Conservation (phyloP, 768 basidiomycete species). For the Trametes coccinea region DNA sequence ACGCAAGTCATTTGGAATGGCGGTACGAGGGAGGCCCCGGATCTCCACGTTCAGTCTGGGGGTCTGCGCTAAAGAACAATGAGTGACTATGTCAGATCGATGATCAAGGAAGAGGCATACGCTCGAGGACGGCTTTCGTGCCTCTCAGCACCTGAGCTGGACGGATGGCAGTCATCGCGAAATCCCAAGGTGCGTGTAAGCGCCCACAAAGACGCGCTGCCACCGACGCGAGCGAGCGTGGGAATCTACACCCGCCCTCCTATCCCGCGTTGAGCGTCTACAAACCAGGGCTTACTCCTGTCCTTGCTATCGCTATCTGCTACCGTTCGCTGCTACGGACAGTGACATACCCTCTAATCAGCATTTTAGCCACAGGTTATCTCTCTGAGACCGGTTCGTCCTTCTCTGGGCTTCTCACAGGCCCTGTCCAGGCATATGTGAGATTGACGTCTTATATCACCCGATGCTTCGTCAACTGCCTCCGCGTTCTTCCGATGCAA, state of each 20-base stretch:
- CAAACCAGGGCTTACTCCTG: too few species aligned
- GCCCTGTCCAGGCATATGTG: too few species aligned
- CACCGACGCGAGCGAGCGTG: neutral
- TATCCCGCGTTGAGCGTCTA: neutral
- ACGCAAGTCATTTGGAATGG: conserved; percentile 55
- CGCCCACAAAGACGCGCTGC: neutral
- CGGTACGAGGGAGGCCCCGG: conserved; percentile 45
- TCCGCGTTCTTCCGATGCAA: neutral
- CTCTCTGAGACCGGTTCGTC: too few species aligned
- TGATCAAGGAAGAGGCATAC: neutral
- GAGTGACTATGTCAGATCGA: neutral
- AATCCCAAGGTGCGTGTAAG: neutral
- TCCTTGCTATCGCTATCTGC: too few species aligned
- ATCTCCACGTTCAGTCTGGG: neutral
- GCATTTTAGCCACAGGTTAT: too few species aligned
- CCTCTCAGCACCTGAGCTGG: neutral
- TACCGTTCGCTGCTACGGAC: too few species aligned
- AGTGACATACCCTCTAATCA: too few species aligned
- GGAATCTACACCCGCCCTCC: neutral
- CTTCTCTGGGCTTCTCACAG: too few species aligned
- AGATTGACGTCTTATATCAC: too few species aligned
- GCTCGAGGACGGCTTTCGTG: neutral
- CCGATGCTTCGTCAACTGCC: neutral
- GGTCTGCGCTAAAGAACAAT: neutral
- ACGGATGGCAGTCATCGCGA: conserved; percentile 9